Percentiles rank a stretch among this genome's conserved stretches.
These are phyloP conservation scores for Candida ficus DNA, from an alignment of 805 yeast genomes.

Conservation along the genomic window DNA sequence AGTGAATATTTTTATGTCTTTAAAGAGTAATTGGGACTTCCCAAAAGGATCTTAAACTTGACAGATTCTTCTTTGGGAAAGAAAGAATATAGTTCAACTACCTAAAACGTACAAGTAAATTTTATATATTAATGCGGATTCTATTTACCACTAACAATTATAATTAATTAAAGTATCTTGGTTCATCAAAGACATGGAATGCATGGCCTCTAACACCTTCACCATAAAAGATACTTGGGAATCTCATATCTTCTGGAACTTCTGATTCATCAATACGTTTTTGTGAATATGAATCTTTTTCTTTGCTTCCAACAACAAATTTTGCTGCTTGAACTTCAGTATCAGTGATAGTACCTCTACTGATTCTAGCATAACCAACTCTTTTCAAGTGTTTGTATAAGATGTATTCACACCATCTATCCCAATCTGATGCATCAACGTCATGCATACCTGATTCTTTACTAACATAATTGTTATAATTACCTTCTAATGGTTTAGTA, in stretches of 20 bases:
- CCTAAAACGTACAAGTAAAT: too few relatives aligned
- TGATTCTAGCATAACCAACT: slow-evolving; percentile 89
- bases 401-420: slow-evolving; percentile 98
- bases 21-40: too few relatives aligned
- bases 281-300: slow-evolving; percentile 44
- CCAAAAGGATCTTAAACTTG: too few relatives aligned
- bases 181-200: slow-evolving; percentile 93
- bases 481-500: slow-evolving; percentile 81
- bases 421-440: slow-evolving; percentile 90
- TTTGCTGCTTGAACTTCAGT: slow-evolving; percentile 96
- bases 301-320: slow-evolving; percentile 38
- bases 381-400: slow-evolving; percentile 81
- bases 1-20: too few relatives aligned
- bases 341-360: slow-evolving; percentile 91
- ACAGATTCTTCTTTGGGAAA: too few relatives aligned
- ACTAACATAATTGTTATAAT: slow-evolving; percentile 88
- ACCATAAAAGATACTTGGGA: slow-evolving; percentile 77
- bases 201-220: slow-evolving; percentile 92
- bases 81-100: too few relatives aligned
- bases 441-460: slow-evolving; percentile 84
- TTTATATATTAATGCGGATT: too few relatives aligned
- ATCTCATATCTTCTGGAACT: slow-evolving; percentile 58
- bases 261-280: slow-evolving; percentile 49
- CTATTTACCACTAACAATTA: too few relatives aligned
- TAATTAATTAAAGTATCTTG: slow-evolving; percentile 31